Evolutionary conservation across 805 yeast species (phyloP).

Genomic region (Starmerella vitae): DNA sequence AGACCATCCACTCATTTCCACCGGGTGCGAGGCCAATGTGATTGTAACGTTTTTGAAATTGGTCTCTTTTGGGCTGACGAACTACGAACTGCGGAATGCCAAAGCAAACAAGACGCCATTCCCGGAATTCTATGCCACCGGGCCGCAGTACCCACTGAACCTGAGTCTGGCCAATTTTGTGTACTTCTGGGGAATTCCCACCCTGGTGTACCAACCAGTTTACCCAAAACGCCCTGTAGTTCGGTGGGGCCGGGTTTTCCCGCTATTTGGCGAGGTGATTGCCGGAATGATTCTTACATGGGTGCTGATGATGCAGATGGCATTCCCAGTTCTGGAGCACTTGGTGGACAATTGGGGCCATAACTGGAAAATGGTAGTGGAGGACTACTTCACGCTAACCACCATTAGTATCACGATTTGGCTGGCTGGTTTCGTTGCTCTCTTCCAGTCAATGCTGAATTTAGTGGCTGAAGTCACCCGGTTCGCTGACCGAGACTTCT

Average conservation of each 20-base stretch:
- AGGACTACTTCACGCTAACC: conserved; percentile 30
- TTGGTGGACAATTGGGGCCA: conserved; percentile 25
- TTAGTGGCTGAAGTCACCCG: conserved; percentile 33
- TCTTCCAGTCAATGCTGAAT: conserved; percentile 34
- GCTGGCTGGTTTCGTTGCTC: conserved; percentile 32
- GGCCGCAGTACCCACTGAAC: conserved; percentile 31
- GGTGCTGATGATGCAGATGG: conserved; percentile 32
- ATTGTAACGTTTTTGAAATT: conserved; percentile 32
- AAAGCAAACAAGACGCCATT: conserved; percentile 5
- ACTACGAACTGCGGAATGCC: conserved; percentile 33
- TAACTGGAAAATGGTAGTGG: conserved; percentile 21
- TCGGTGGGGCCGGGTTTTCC: conserved; percentile 25
- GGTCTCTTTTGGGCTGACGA: conserved; percentile 33
- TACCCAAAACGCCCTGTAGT: conserved; percentile 30
- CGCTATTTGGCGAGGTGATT: conserved; percentile 29
- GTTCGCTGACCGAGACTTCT: conserved; percentile 36
- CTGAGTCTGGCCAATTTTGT: conserved; percentile 28
- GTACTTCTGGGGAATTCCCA: conserved; percentile 36
- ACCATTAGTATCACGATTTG: conserved; percentile 33
- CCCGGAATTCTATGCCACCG: conserved; percentile 22
- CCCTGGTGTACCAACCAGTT: conserved; percentile 37
- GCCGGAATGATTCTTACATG: conserved; percentile 26
- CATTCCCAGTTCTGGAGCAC: conserved; percentile 33
- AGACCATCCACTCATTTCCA: conserved; percentile 34
- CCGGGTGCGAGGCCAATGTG: conserved; percentile 31